Percentiles rank a stretch among this genome's conserved stretches.
Conservation (phyloP, 495 filamentous ascomycete genomes). For the Penicillium coprophilum region DNA sequence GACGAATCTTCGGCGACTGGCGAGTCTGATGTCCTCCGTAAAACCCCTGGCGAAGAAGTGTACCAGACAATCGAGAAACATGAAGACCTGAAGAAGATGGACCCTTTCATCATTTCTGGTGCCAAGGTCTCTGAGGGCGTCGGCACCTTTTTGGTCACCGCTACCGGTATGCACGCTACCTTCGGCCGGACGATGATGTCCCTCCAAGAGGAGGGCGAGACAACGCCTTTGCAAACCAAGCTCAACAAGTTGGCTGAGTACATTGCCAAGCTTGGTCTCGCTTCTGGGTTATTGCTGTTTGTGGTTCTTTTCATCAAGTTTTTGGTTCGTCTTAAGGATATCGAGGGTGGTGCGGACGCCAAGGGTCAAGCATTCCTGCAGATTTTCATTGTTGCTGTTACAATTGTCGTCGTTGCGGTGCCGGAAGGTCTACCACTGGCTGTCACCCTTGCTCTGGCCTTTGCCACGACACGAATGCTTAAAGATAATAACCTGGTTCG, state of each 20-base stretch:
- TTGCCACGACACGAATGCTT: constrained; percentile 92
- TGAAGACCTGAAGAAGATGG: constrained; percentile 75
- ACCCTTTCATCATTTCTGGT: constrained; percentile 93
- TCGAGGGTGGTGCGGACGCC: constrained; percentile 54
- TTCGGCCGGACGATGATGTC: constrained; percentile 95
- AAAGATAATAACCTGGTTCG: constrained; percentile 95
- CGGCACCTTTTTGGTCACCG: constrained; percentile 82
- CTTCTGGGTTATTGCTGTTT: constrained; percentile 81
- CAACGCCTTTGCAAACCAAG: constrained; percentile 92
- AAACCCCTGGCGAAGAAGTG: constrained; percentile 72
- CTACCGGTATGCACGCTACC: constrained; percentile 81
- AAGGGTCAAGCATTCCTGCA: constrained; percentile 88
- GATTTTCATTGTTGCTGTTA: constrained; percentile 94
- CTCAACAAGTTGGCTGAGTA: constrained; percentile 87
- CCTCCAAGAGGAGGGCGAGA: constrained; percentile 83
- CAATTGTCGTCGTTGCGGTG: constrained; percentile 92
- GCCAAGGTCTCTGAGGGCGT: constrained; percentile 90
- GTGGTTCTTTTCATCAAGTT: constrained; percentile 93
- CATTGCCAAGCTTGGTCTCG: constrained; percentile 87
- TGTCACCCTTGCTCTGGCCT: constrained; percentile 89
- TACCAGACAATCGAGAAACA: constrained; percentile 74
- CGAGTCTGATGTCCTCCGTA: constrained; percentile 78
- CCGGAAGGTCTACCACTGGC: constrained; percentile 91
- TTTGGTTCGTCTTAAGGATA: constrained; percentile 60
- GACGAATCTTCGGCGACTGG: constrained; percentile 84